phyloP scores from a whole-genome alignment of 176 grass and related monocot species.

The Aegilops longissima region DNA sequence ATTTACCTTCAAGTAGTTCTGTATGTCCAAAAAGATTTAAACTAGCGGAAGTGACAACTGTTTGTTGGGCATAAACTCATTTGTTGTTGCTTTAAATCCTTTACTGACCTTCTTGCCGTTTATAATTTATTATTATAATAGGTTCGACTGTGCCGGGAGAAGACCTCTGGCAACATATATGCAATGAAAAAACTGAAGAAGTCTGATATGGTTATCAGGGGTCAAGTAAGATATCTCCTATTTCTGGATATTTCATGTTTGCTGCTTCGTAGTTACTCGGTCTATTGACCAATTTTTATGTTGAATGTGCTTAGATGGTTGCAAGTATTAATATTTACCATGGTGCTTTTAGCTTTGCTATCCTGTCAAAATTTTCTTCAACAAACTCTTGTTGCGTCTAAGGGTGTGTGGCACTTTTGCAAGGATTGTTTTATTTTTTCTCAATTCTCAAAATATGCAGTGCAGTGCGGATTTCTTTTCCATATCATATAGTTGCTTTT shows the following conservation, averaged over 20 bases:
- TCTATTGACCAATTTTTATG: not conserved
- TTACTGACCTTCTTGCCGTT: conserved; percentile 20
- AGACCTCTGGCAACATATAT: conserved; percentile 88
- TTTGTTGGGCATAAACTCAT: conserved; percentile 9
- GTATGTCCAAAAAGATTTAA: conserved; percentile 12
- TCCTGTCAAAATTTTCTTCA: not conserved
- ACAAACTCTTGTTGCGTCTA: not conserved
- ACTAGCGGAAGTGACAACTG: not conserved
- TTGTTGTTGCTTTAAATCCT: not conserved
- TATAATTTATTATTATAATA: conserved; percentile 39
- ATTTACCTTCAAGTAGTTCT: conserved; percentile 22
- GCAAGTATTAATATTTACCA: not conserved
- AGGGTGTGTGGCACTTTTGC: not conserved
- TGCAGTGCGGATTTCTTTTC: not conserved
- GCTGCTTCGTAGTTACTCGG: not conserved
- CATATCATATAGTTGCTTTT: not conserved
- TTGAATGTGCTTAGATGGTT: not conserved
- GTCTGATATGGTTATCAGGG: conserved; percentile 96
- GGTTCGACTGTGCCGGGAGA: conserved; percentile 92
- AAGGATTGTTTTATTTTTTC: not conserved
- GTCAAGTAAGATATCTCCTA: conserved; percentile 69
- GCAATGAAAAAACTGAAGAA: conserved; percentile 99
- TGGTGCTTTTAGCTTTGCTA: not conserved
- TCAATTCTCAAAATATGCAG: not conserved
- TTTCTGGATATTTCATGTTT: conserved; percentile 28